Evolutionary conservation across 768 basidiomycete species (phyloP).

Genomic region (Trametes cubensis): DNA sequence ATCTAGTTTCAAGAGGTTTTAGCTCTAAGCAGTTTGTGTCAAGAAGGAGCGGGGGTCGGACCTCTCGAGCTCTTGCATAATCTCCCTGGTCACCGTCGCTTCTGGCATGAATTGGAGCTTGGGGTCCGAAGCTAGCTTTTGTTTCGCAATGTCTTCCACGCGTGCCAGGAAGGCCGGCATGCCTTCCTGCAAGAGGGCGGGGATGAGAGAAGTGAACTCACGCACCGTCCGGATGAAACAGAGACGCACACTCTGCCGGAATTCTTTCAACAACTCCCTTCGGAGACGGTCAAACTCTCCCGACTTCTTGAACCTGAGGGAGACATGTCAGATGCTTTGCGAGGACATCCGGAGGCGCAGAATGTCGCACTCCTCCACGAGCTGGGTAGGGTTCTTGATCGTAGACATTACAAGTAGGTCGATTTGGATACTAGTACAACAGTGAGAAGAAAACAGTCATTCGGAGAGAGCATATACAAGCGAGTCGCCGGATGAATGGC

Average conservation of each 20-base stretch:
- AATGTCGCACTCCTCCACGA: slow-evolving; percentile 61
- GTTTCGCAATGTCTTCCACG: slow-evolving; percentile 62
- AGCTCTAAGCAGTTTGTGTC: neutral
- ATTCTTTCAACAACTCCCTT: slow-evolving; percentile 62
- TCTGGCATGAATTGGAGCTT: slow-evolving; percentile 54
- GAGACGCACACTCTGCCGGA: slow-evolving; percentile 59
- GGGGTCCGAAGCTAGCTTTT: slow-evolving; percentile 56
- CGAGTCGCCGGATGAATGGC: slow-evolving; percentile 12
- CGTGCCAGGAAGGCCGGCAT: slow-evolving; percentile 56
- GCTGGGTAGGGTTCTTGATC: slow-evolving; percentile 58
- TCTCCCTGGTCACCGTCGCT: slow-evolving; percentile 58
- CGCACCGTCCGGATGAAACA: slow-evolving; percentile 15
- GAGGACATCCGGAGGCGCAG: neutral
- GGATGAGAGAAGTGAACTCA: slow-evolving; percentile 12
- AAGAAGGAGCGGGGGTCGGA: slow-evolving; percentile 30
- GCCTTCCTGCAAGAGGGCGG: slow-evolving; percentile 46
- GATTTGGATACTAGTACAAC: neutral
- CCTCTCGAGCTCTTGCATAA: slow-evolving; percentile 77
- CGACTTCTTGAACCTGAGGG: slow-evolving; percentile 71
- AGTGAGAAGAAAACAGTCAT: slow-evolving; percentile 5
- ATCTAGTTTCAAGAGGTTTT: slow-evolving; percentile 42
- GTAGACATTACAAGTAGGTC: slow-evolving; percentile 38
- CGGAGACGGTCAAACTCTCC: slow-evolving; percentile 78
- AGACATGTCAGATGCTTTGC: slow-evolving; percentile 6
- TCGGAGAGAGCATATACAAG: neutral